Base-by-base conservation (phyloP, 352 stramenopile species). In the Nothophytophthora sp. region DNA sequence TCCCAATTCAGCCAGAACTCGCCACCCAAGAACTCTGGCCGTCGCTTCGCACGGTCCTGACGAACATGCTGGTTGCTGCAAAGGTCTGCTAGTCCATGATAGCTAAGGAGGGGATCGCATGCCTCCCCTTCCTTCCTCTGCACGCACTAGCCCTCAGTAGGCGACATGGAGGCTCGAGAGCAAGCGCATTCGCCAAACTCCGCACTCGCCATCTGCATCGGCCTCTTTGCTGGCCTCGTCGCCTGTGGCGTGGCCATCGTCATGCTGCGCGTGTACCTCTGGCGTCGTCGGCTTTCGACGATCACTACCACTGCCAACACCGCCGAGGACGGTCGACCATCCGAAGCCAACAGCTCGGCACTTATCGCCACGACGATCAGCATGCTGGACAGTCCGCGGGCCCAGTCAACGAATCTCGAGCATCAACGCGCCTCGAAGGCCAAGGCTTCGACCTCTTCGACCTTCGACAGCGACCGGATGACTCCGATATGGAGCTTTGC, bases 341-440 rank as follows among this genome's bases (percentile, higher is more conserved):
- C 41, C 34, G 43, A 50, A 16, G 9, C 24, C 19, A 55, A 46
- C 32, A 52, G 30, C 28, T 30, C 12, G 3, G 51, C 51, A 13
- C 27, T 67, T 15, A 67, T 67, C 11, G 58, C 58, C 2, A 67
- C 58, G 15, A 63, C 58, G 28, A 40, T 67, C 27, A 67, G 51
- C 29, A 40, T 27, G 11, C n/a, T 67, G 39, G 41, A 39, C 11
- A 67, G 58, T 28, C 58, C 57, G 2, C 16, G 57, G 20, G 19
- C 58, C 12, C 29, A 53, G 13, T 45, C 45, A n/a, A n/a, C n/a
- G n/a, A n/a, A n/a, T 8, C 24, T 39, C 7, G 39, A 54, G 7
- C 44, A 67, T 2, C 20, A 36, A 22, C n/a, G n/a, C n/a, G 37
- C 4, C 18, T 10, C 12, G 42, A 40, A 51, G 12, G 50, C 32